Evolutionary conservation across 768 basidiomycete genomes (phyloP).

Genomic region (Sarcomyxa edulis): DNA sequence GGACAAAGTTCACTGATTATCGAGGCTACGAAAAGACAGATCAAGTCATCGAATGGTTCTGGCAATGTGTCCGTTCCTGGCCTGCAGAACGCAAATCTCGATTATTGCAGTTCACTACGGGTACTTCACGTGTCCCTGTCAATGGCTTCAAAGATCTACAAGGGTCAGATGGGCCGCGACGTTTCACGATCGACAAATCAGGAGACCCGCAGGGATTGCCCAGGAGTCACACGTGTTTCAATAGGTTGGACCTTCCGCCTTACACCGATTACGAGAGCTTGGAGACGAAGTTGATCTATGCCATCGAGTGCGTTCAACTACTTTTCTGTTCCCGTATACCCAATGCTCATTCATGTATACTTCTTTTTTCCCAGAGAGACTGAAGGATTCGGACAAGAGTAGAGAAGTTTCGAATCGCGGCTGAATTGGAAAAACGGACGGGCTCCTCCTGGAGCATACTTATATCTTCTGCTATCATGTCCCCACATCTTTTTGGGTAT

Average conservation of each 20-base stretch:
- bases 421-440: no score
- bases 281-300: conserved; percentile 80
- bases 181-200: conserved; percentile 94
- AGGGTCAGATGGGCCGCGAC: conserved; percentile 85
- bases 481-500: no score
- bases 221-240: conserved; percentile 93
- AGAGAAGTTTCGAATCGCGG: no score
- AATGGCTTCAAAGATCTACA: conserved; percentile 95
- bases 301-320: conserved; percentile 61
- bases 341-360: conserved; percentile 3
- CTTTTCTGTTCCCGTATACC: conserved; percentile 5
- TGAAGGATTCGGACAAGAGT: conserved; percentile 51
- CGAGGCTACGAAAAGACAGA: conserved; percentile 83
- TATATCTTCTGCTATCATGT: no score
- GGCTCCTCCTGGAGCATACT: no score
- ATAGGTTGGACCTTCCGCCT: conserved; percentile 81
- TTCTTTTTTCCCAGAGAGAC: conserved; percentile 49
- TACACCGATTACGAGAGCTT: conserved; percentile 86
- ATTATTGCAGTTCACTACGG: conserved; percentile 84
- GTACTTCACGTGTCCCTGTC: conserved; percentile 80
- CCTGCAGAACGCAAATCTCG: conserved; percentile 85
- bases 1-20: conserved; percentile 93
- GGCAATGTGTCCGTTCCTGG: conserved; percentile 89
- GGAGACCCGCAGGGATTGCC: conserved; percentile 87
- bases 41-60: conserved; percentile 93